Evolutionary conservation across 108 stramenopile species (phyloP), one percentile per base, ranked within the genome.

Genomic region (Aurantiochytrium sp.): DNA sequence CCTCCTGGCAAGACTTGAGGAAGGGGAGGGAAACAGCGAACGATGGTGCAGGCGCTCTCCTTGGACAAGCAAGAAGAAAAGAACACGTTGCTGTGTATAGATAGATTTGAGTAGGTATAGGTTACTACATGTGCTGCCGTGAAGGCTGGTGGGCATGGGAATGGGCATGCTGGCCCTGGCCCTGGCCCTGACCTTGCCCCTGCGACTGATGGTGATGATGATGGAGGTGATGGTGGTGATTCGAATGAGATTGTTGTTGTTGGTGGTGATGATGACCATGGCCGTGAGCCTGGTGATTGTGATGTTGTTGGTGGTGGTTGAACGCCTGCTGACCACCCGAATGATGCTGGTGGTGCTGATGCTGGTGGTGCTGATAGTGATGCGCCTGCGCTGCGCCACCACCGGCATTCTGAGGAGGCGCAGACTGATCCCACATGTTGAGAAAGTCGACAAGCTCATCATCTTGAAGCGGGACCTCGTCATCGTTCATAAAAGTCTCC

Each of bases 401-500:
- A 14, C 35, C 3, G 64, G 64, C 14, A 6, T 42, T 6, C 25
- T 28, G 35, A 8, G 64, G 64, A 42, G 64, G 64, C 42, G 64
- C 64, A 10, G 49, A 53, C 76, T 83, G 76, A 18, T 83, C 76
- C 76, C 76, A 83, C 76, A 83, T 83, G 76, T 83, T 53, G 49
- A 83, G 51, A 35, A 83, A 83, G 4, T 83, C 76, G 49, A 83
- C 76, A 47, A 83, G 51, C 51, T 83, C 76, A 23, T 83, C 76
- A 45, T 83, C 76, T 18, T 69, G 64, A 8, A 69, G 42, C 42
- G 64, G 64, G 64, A 69, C 64, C 6, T 69, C 64, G 25, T 69
- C 64, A 23, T 83, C 76, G 23, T 83, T 21, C 76, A 83, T 83
- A 23, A 83, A 83, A 4, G 45, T 83, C 28, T 47, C 76, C 76